These are phyloP conservation scores for Letharia lupina DNA, from an alignment of 495 filamentous ascomycete genomes.

Conservation along the genomic window DNA sequence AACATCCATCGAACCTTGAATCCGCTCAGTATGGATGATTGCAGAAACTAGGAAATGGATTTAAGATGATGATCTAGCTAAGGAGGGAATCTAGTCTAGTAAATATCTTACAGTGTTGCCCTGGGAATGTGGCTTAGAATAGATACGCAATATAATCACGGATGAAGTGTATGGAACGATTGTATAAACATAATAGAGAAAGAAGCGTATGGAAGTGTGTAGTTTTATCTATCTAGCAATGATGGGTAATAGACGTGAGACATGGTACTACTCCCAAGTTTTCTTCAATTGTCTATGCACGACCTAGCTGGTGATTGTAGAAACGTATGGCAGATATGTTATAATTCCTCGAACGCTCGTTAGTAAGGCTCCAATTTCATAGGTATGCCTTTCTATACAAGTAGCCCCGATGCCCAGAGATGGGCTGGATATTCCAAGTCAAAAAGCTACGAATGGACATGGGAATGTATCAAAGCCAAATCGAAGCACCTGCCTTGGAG, in stretches of 20 bases:
- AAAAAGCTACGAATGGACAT: neutral
- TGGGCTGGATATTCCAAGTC: neutral
- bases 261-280: too few relatives aligned
- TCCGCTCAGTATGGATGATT: neutral
- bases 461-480: slow-evolving; percentile 29
- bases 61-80: too few relatives aligned
- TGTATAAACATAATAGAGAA: too few relatives aligned
- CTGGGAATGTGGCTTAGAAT: too few relatives aligned
- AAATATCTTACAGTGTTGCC: too few relatives aligned
- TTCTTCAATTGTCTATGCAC: neutral
- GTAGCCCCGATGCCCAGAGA: neutral
- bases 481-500: slow-evolving; percentile 45
- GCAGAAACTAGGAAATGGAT: too few relatives aligned
- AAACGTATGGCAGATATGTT: neutral
- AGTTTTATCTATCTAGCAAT: too few relatives aligned
- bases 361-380: neutral
- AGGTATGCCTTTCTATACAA: neutral
- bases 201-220: too few relatives aligned
- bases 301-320: neutral
- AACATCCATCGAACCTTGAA: neutral
- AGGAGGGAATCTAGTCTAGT: too few relatives aligned
- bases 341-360: neutral
- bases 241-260: too few relatives aligned
- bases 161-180: too few relatives aligned
- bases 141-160: too few relatives aligned